Percentiles rank a stretch among this genome's conserved stretches.
Conservation (phyloP, 768 basidiomycete genomes). For the Russula sp. region DNA sequence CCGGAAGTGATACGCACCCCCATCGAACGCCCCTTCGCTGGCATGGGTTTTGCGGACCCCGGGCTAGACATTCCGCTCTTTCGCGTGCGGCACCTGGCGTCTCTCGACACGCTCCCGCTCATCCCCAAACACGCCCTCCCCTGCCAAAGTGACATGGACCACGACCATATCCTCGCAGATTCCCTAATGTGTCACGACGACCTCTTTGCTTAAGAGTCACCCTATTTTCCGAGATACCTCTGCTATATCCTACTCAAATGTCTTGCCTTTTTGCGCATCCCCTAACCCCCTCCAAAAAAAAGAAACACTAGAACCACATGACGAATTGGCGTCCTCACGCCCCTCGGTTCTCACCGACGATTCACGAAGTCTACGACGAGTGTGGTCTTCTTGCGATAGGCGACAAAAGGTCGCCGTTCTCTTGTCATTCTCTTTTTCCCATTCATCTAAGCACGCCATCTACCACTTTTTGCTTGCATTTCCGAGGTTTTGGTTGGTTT, state of each 20-base stretch:
- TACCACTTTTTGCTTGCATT: slow-evolving; percentile 16
- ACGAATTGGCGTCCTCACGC: neutral
- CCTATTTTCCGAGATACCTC: slow-evolving; percentile 9
- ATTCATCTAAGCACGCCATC: slow-evolving; percentile 8
- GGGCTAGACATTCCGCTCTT: slow-evolving; percentile 13
- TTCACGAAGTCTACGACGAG: slow-evolving; percentile 7
- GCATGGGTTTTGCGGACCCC: slow-evolving; percentile 20
- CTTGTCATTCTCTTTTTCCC: neutral
- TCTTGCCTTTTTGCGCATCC: slow-evolving; percentile 10
- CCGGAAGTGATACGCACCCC: slow-evolving; percentile 19
- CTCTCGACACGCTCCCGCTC: slow-evolving; percentile 1
- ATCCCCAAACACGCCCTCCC: slow-evolving; percentile 1
- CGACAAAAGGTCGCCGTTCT: slow-evolving; percentile 8
- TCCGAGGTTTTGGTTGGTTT: slow-evolving; percentile 11
- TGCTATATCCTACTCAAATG: neutral
- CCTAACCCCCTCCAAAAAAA: neutral
- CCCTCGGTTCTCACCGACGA: neutral
- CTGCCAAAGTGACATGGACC: neutral
- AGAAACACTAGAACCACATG: neutral
- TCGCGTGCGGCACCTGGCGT: slow-evolving; percentile 10
- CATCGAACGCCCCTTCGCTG: slow-evolving; percentile 17
- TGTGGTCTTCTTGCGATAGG: slow-evolving; percentile 4
- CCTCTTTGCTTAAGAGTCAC: slow-evolving; percentile 19
- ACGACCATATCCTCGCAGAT: slow-evolving; percentile 1
- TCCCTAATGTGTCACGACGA: slow-evolving; percentile 18